Evolutionary conservation across 352 stramenopile genomes (phyloP).

Genomic region (Globisporangium solare): DNA sequence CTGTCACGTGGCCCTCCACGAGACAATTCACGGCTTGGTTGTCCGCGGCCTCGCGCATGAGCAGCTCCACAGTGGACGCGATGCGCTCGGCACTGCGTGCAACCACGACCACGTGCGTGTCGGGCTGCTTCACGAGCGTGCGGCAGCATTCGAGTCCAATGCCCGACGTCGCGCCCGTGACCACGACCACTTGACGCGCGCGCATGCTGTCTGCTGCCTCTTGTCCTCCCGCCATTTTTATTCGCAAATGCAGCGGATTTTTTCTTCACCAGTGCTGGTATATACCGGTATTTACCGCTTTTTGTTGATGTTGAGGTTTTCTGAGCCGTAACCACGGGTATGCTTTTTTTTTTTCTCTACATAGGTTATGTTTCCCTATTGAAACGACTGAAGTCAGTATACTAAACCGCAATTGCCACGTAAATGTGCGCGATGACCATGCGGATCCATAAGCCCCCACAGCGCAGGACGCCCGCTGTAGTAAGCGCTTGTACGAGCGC

Average conservation of each 20-base stretch:
- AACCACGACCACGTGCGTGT: conserved; percentile 23
- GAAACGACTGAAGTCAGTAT: not conserved
- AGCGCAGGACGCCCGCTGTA: not conserved
- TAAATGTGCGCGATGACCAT: not conserved
- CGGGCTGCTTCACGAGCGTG: conserved; percentile 13
- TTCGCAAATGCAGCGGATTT: not conserved
- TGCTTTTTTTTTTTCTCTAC: too few species aligned
- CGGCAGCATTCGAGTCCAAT: conserved; percentile 29
- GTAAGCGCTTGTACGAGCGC: too few species aligned
- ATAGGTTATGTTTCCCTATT: not conserved
- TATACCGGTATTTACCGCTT: not conserved
- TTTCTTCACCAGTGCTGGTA: not conserved
- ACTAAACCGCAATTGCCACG: not conserved
- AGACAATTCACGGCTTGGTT: not conserved
- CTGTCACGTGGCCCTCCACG: conserved; percentile 14
- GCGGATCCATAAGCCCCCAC: not conserved
- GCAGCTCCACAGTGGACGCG: conserved; percentile 15
- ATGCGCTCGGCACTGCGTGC: conserved; percentile 19
- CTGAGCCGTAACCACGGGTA: too few species aligned
- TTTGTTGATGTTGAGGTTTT: too few species aligned
- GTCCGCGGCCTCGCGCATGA: conserved; percentile 10
- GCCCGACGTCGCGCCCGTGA: conserved; percentile 30
- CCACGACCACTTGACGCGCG: conserved; percentile 19
- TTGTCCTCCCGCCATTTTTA: not conserved
- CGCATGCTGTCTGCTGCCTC: not conserved